phyloP scores from a whole-genome alignment of 495 filamentous ascomycete genomes.

The Xylaria longipes region DNA sequence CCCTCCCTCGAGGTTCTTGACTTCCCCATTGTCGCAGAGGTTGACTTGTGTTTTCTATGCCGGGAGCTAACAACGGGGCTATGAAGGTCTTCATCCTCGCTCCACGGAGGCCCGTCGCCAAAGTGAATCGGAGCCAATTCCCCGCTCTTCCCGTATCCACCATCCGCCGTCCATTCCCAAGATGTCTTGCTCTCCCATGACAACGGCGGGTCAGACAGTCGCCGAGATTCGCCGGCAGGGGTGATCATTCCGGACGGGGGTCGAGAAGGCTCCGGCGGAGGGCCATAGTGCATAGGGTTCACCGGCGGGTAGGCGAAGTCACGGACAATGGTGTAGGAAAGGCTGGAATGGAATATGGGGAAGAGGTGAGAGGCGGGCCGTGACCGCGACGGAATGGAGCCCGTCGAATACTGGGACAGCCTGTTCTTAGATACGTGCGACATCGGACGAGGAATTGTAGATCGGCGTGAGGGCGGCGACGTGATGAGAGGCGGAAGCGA shows the following conservation, averaged over 20 bases:
- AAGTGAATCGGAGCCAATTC: conserved; percentile 87
- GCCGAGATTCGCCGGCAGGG: conserved; percentile 79
- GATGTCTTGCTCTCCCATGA: conserved; percentile 63
- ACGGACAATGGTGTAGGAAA: conserved; percentile 87
- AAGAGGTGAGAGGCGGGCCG: conserved; percentile 79
- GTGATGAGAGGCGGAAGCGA: conserved; percentile 70
- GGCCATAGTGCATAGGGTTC: conserved; percentile 93
- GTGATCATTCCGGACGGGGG: conserved; percentile 79
- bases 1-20: conserved; percentile 53
- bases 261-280: conserved; percentile 73
- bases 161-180: conserved; percentile 59
- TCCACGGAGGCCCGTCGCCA: conserved; percentile 92
- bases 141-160: conserved; percentile 53
- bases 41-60: conserved; percentile 85
- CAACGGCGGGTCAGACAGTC: conserved; percentile 80
- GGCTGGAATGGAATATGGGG: conserved; percentile 82
- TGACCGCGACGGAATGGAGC: conserved; percentile 73
- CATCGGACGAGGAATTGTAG: conserved; percentile 67
- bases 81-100: conserved; percentile 94
- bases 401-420: conserved; percentile 70
- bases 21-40: conserved; percentile 52
- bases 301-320: conserved; percentile 90
- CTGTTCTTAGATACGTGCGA: conserved; percentile 76
- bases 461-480: conserved; percentile 57
- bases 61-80: conserved; percentile 81